phyloP scores from a whole-genome alignment of 345 rosid genomes.

The Kandelia obovata region DNA sequence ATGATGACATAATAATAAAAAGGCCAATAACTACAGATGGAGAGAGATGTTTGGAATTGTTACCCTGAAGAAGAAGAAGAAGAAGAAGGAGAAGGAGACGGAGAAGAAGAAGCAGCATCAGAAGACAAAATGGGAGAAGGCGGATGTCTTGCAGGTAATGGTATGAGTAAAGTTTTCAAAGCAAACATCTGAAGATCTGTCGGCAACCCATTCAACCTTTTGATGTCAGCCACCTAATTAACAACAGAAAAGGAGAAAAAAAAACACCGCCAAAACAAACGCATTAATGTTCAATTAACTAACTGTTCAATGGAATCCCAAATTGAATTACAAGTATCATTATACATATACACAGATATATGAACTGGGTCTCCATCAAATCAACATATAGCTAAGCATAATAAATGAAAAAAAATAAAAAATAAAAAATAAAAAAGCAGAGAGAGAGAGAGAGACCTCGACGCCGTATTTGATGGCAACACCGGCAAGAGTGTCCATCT shows the following conservation, averaged over 20 bases:
- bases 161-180: constrained; percentile 63
- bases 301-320: too few species aligned
- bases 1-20: too few species aligned
- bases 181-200: constrained; percentile 95
- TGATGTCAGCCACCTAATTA: constrained; percentile 75
- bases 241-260: too few species aligned
- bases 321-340: too few species aligned
- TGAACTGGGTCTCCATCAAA: background rate
- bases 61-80: background rate
- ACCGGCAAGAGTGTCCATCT: constrained; percentile 85
- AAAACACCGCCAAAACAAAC: background rate
- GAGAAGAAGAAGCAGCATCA: constrained; percentile 43
- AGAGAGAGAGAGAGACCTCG: constrained; percentile 41
- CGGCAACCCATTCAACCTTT: constrained; percentile 70
- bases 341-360: too few species aligned
- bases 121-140: constrained; percentile 59
- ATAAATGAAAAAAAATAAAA: background rate
- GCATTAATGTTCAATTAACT: background rate
- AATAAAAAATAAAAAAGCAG: background rate
- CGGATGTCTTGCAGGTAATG: constrained; percentile 84
- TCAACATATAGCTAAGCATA: background rate
- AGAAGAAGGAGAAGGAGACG: background rate
- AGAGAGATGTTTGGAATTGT: background rate
- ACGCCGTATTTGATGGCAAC: constrained; percentile 91
- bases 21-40: too few species aligned